These are phyloP conservation scores for Acrodontium crateriforme DNA, from an alignment of 2,329 filamentous ascomycete genomes.

Conservation along the genomic window DNA sequence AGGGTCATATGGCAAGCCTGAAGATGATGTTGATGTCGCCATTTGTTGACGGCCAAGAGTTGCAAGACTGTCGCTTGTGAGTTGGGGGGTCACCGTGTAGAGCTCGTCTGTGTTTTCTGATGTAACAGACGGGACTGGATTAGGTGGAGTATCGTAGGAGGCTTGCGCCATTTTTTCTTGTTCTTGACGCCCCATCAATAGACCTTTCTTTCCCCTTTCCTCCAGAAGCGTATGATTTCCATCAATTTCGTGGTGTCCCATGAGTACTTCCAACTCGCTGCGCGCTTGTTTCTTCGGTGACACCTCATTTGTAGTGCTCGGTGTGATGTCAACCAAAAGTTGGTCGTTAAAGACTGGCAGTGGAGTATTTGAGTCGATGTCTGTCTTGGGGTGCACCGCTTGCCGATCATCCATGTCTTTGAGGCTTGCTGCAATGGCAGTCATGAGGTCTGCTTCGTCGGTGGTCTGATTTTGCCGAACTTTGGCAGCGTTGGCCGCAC, in stretches of 20 bases:
- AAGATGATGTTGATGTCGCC: conserved; percentile 1
- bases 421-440: conserved; percentile 23
- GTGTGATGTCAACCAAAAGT: conserved; percentile 16
- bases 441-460: conserved; percentile 16
- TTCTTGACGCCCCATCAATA: too few species aligned
- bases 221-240: too few species aligned
- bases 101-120: conserved; percentile 14
- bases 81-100: conserved; percentile 20
- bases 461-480: conserved; percentile 10
- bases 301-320: conserved; percentile 8
- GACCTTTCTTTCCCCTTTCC: too few species aligned
- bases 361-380: conserved; percentile 8
- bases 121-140: conserved; percentile 3
- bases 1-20: conserved; percentile 14
- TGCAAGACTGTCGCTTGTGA: conserved; percentile 19
- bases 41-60: conserved; percentile 1
- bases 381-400: conserved; percentile 9
- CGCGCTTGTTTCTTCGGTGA: conserved; percentile 4
- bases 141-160: too few species aligned
- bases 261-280: conserved; percentile 11
- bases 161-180: too few species aligned
- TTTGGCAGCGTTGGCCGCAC: conserved; percentile 10
- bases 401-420: conserved; percentile 15
- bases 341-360: conserved; percentile 5
- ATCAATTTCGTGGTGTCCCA: conserved; percentile 8